Evolutionary conservation across 169 alveolate species (phyloP).

Genomic region (Cryptosporidium baileyi): DNA sequence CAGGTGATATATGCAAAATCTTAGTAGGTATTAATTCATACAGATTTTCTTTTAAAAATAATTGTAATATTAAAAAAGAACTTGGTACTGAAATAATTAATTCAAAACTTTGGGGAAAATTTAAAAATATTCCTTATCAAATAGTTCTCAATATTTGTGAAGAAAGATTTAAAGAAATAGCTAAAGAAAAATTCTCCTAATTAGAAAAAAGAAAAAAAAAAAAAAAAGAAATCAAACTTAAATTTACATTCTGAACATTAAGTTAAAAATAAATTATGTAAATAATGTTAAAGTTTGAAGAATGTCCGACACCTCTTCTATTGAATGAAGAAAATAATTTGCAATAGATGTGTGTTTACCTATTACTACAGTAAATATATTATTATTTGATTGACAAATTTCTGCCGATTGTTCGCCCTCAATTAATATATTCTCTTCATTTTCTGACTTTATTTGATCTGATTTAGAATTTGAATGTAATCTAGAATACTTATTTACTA

Average conservation of each 20-base stretch:
- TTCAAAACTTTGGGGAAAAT: constrained; percentile 43
- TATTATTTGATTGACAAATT: not conserved
- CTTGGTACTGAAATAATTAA: not conserved
- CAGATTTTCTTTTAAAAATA: not conserved
- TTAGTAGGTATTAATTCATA: constrained; percentile 21
- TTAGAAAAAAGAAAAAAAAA: no score
- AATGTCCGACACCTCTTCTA: constrained; percentile 39
- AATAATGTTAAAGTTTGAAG: constrained; percentile 26
- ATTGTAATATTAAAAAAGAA: not conserved
- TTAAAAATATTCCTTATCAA: constrained; percentile 16
- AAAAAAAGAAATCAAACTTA: no score
- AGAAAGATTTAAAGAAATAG: constrained; percentile 19
- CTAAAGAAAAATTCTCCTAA: not conserved
- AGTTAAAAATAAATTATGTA: no score
- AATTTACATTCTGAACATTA: no score
- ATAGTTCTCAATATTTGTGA: constrained; percentile 13
- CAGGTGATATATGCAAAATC: constrained; percentile 23
- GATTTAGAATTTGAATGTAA: not conserved
- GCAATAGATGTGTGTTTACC: constrained; percentile 56
- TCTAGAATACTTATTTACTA: not conserved
- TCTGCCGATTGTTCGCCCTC: no score
- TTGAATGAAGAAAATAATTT: constrained; percentile 21
- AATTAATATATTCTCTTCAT: not conserved
- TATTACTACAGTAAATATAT: constrained; percentile 14
- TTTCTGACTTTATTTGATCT: not conserved